These are phyloP conservation scores for Cercospora sojina DNA, from an alignment of 2,329 filamentous ascomycete genomes.

Conservation along the genomic window DNA sequence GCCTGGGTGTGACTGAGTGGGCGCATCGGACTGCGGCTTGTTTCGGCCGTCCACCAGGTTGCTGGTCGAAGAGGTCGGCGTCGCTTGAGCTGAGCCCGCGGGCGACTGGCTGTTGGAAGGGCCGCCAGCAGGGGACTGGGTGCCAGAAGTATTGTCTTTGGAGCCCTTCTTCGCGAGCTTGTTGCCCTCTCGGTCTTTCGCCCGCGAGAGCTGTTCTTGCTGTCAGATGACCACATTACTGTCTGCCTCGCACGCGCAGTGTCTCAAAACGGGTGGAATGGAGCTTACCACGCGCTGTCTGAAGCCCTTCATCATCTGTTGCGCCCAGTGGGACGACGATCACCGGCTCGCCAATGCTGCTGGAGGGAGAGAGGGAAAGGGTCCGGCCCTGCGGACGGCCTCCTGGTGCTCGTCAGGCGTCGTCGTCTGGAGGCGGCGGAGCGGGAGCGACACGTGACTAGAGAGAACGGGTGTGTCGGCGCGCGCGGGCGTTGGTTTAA, in stretches of 20 bases:
- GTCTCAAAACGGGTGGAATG: constrained; percentile 30
- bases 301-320: constrained; percentile 80
- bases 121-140: constrained; percentile 68
- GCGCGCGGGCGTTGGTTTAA: neutral
- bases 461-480: neutral
- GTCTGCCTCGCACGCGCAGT: constrained; percentile 23
- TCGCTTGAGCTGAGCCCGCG: constrained; percentile 62
- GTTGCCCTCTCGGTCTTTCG: constrained; percentile 50
- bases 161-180: constrained; percentile 66
- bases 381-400: constrained; percentile 28
- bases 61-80: constrained; percentile 85
- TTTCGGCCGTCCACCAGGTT: constrained; percentile 81
- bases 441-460: constrained; percentile 10
- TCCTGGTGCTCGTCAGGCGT: constrained; percentile 11
- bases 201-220: constrained; percentile 85
- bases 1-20: constrained; percentile 49
- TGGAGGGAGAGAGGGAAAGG: constrained; percentile 26
- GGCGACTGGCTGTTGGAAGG: constrained; percentile 54
- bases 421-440: constrained; percentile 15
- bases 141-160: constrained; percentile 61
- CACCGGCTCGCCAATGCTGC: constrained; percentile 34
- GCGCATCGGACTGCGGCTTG: constrained; percentile 62
- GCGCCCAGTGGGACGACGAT: constrained; percentile 21
- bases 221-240: constrained; percentile 42
- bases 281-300: constrained; percentile 90